Percentiles rank a stretch among this genome's conserved stretches.
Conservation (phyloP, 331 rosid genomes). For the Spiraea crenata region DNA sequence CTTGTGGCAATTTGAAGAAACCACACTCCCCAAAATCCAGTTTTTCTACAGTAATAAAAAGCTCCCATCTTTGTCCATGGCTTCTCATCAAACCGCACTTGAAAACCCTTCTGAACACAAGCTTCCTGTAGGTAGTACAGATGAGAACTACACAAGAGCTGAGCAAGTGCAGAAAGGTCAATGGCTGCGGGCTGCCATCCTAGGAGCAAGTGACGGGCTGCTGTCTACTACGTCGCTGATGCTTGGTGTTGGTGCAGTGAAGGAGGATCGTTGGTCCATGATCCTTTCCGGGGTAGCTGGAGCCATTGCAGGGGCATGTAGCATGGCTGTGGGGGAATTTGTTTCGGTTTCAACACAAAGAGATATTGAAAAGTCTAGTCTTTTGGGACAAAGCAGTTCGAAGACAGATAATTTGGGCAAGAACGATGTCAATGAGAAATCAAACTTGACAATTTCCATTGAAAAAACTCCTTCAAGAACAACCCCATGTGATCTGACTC, state of each 20-base stretch:
- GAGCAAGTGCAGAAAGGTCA: constrained; percentile 20
- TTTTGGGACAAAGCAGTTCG: neutral
- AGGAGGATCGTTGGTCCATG: constrained; percentile 16
- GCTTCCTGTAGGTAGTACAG: constrained; percentile 8
- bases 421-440: neutral
- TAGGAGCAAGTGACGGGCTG: constrained; percentile 13
- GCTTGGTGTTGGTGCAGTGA: constrained; percentile 25
- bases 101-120: constrained; percentile 6
- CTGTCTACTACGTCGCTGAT: constrained; percentile 14
- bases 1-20: constrained; percentile 9
- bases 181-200: constrained; percentile 24
- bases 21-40: constrained; percentile 7
- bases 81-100: neutral
- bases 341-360: constrained; percentile 28
- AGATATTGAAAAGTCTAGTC: constrained; percentile 20
- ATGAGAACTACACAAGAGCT: neutral
- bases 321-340: constrained; percentile 31
- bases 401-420: neutral
- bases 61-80: constrained; percentile 2
- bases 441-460: constrained; percentile 13
- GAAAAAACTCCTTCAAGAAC: constrained; percentile 16
- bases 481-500: neutral
- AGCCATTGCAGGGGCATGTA: constrained; percentile 26
- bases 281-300: constrained; percentile 18
- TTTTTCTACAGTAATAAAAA: neutral